These are phyloP conservation scores for Rosa chinensis DNA, from an alignment of 306 rosid genomes.

Conservation along the genomic window DNA sequence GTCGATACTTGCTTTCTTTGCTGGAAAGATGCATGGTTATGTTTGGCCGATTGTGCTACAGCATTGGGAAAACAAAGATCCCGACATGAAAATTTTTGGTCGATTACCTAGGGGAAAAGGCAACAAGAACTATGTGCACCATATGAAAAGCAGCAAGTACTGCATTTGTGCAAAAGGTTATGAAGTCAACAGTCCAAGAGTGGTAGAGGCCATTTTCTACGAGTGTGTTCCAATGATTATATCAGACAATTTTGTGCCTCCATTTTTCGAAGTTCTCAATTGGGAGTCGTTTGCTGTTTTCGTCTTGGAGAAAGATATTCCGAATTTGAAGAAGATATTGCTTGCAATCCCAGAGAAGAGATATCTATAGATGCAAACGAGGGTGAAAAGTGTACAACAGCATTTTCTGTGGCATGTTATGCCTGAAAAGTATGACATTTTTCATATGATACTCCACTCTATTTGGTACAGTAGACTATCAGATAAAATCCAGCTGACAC, in stretches of 20 bases:
- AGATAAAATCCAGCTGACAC: conserved; percentile 22
- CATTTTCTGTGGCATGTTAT: conserved; percentile 87
- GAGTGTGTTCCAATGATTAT: conserved; percentile 90
- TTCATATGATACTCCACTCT: conserved; percentile 91
- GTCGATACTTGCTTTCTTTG: conserved; percentile 77
- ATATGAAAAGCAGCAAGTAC: conserved; percentile 86
- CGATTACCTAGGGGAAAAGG: conserved; percentile 54
- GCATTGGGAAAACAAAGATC: conserved; percentile 82
- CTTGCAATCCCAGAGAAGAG: conserved; percentile 66
- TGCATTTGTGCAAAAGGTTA: conserved; percentile 93
- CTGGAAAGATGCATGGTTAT: conserved; percentile 80
- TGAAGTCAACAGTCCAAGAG: conserved; percentile 91
- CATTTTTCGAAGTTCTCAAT: conserved; percentile 70
- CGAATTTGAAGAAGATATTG: conserved; percentile 65
- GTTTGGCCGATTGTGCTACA: conserved; percentile 63
- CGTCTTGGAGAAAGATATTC: conserved; percentile 68
- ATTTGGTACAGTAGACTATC: conserved; percentile 75
- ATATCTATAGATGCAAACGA: conserved; percentile 72
- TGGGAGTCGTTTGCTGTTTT: conserved; percentile 94
- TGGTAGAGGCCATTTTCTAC: conserved; percentile 74
- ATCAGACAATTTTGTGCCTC: conserved; percentile 94
- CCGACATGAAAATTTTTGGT: conserved; percentile 74
- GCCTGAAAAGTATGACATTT: conserved; percentile 83
- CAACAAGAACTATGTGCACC: conserved; percentile 49
- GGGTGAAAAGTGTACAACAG: conserved; percentile 71